phyloP scores from a whole-genome alignment of 179 eudicot genomes.

The Drosera spatulata region DNA sequence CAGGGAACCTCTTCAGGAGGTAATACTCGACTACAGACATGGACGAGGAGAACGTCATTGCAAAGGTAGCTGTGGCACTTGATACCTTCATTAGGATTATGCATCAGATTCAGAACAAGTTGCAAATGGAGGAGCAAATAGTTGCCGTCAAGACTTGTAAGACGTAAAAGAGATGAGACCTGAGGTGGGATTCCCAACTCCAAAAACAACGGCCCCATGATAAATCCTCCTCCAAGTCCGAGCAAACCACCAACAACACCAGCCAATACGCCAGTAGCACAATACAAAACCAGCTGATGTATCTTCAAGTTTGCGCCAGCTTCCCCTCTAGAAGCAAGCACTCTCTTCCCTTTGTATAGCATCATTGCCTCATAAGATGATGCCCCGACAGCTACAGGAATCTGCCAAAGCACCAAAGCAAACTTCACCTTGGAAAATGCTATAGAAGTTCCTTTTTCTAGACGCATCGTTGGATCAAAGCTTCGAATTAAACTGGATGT shows the following conservation, averaged over 20 bases:
- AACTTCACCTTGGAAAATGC: neutral
- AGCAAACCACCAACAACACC: conserved; percentile 63
- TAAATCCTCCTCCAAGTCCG: conserved; percentile 71
- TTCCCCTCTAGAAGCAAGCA: conserved; percentile 36
- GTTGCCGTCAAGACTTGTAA: neutral
- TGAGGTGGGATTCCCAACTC: conserved; percentile 69
- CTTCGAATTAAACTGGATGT: too few species aligned
- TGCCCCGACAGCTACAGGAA: conserved; percentile 49
- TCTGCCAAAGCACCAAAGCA: conserved; percentile 9
- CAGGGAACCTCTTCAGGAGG: conserved; percentile 66
- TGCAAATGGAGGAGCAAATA: neutral
- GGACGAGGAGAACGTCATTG: conserved; percentile 71
- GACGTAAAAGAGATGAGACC: conserved; percentile 14
- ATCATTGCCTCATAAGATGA: conserved; percentile 42
- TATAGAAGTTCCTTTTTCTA: too few species aligned
- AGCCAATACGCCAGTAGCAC: conserved; percentile 35
- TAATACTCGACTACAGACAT: conserved; percentile 73
- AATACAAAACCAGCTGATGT: conserved; percentile 32
- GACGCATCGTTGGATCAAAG: too few species aligned
- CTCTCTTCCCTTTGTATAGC: conserved; percentile 41
- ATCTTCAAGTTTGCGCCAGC: conserved; percentile 23
- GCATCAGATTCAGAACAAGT: too few species aligned
- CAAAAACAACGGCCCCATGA: conserved; percentile 50
- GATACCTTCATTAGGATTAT: conserved; percentile 30
- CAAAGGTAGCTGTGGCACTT: conserved; percentile 73